phyloP scores from a whole-genome alignment of 768 basidiomycete genomes.

The Rhodotorula diobovata region DNA sequence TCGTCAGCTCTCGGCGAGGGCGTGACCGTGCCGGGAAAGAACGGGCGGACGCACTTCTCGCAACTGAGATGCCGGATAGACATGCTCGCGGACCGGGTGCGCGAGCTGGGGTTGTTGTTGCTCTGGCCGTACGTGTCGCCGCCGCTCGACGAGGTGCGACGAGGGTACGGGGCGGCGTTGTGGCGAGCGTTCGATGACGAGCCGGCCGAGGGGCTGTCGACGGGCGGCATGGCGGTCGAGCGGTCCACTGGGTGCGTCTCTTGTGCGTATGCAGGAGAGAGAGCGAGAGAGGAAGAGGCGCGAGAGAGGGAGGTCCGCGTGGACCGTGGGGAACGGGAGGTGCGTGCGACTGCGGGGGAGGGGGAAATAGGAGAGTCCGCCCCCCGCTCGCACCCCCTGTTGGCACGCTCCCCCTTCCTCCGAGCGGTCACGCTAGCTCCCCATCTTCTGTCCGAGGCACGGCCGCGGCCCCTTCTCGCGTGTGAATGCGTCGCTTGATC shows the following conservation, averaged over 20 bases:
- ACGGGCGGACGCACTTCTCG: slow-evolving; percentile 14
- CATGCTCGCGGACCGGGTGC: not conserved
- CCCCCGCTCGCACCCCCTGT: no score
- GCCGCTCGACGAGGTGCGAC: not conserved
- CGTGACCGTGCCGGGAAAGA: not conserved
- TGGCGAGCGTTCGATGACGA: not conserved
- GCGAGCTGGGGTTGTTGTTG: no score
- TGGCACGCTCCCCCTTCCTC: no score
- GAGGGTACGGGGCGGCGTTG: not conserved
- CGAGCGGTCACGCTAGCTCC: no score
- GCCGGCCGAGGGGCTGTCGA: not conserved
- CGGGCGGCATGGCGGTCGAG: not conserved
- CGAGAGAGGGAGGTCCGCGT: not conserved
- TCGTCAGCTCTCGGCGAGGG: not conserved
- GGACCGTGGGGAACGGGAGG: no score
- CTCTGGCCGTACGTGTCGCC: not conserved
- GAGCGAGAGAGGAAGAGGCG: not conserved
- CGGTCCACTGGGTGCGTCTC: not conserved
- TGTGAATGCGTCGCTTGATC: no score
- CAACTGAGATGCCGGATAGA: slow-evolving; percentile 12
- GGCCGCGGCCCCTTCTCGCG: no score
- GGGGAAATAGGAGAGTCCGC: no score
- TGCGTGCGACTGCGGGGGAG: no score
- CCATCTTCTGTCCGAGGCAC: no score
- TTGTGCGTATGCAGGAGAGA: no score